Percentiles rank a stretch among this genome's conserved stretches.
Conservation (phyloP, 306 rosid species). For the Trichosanthes truncata region DNA sequence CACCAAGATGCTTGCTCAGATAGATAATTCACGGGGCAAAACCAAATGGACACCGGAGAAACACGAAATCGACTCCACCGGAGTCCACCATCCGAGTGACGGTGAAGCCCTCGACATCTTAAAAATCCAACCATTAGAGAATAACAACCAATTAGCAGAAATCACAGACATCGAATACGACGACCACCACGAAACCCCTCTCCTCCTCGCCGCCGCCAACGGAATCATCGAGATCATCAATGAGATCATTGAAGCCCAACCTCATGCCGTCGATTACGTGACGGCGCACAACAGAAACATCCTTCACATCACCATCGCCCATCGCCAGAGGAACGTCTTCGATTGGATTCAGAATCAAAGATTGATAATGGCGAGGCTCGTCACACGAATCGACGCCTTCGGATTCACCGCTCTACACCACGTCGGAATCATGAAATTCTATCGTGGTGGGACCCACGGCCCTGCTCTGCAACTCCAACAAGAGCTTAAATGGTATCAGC, state of each 20-base stretch:
- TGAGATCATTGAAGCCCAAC: not conserved
- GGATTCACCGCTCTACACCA: not conserved
- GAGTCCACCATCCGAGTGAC: not conserved
- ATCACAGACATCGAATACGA: not conserved
- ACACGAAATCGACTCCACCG: not conserved
- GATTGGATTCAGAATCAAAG: not conserved
- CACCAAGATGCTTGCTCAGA: not conserved
- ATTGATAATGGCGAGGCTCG: not conserved
- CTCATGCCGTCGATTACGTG: not conserved
- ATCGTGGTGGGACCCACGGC: not conserved
- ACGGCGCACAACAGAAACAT: not conserved
- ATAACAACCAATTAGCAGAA: too few relatives aligned
- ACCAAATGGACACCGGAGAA: not conserved
- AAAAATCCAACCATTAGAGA: not conserved
- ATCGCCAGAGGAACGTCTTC: not conserved
- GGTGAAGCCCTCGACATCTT: not conserved
- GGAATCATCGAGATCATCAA: not conserved
- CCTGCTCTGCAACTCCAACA: not conserved
- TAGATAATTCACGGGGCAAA: not conserved
- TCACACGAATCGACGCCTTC: not conserved
- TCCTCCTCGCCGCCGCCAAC: not conserved
- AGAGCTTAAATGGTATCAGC: not conserved
- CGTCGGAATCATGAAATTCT: not conserved
- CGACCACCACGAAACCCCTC: not conserved
- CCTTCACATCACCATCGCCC: not conserved